Conservation (phyloP, 2,329 filamentous ascomycete species). For the Penicillium sp. region DNA sequence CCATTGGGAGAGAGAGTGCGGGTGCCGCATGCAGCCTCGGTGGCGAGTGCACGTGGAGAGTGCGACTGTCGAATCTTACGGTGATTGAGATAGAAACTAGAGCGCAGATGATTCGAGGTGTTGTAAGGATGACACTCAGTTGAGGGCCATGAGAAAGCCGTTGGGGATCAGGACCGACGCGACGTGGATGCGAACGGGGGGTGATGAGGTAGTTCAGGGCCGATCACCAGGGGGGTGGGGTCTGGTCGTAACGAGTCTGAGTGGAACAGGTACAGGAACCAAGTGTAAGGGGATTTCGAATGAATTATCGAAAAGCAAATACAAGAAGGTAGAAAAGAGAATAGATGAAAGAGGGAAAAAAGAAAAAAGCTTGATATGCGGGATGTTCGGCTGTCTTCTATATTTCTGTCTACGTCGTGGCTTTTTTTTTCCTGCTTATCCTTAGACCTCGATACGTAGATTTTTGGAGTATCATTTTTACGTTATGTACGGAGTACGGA, state of each 20-base stretch:
- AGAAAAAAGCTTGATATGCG: conserved; percentile 9
- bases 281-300: neutral
- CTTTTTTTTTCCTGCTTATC: no score
- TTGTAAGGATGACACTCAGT: neutral
- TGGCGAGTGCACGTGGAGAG: conserved; percentile 6
- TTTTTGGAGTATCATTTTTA: neutral
- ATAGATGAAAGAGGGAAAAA: neutral
- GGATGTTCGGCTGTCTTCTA: neutral
- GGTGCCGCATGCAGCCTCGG: conserved; percentile 2
- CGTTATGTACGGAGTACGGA: no score
- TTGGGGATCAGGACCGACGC: conserved; percentile 9
- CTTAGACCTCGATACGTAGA: neutral
- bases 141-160: conserved; percentile 16
- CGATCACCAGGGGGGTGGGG: conserved; percentile 24
- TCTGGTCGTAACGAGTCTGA: conserved; percentile 4
- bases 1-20: conserved; percentile 44
- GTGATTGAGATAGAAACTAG: neutral
- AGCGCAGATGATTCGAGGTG: neutral
- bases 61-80: neutral
- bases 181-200: conserved; percentile 25
- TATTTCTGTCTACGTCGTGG: neutral
- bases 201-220: conserved; percentile 25
- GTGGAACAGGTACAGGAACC: neutral
- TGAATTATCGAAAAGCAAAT: neutral
- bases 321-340: neutral